Base-by-base conservation (phyloP, 305 asterid genomes). In the Fraxinus dipetala region DNA sequence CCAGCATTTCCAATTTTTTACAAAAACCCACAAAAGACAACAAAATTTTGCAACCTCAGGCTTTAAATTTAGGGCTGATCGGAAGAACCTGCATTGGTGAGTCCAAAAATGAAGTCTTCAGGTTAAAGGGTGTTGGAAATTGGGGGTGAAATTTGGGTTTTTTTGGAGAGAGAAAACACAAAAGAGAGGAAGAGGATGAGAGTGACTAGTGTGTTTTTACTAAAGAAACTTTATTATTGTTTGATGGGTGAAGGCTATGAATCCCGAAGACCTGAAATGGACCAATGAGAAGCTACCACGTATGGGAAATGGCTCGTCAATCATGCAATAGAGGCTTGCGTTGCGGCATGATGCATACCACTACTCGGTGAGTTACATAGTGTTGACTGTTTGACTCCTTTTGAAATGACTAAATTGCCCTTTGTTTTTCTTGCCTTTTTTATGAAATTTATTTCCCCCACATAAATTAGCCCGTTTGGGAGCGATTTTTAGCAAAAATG, bases 371-470 rank as follows among this genome's bases (percentile, higher is more conserved):
- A 70, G 76, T 80, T 79, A 83, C 84, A 6, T 75, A 14, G 84
- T 3, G 80, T 83, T 89, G 95, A 90, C 97, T 63, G 85, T 83
- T 87, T 89, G 92, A 91, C 95, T 20, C 48, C 2, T 0, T 1
- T 0, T 22, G 38, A 72, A 81, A 80, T 90, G 81, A 85, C 94
- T 11, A 9, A 34, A 31, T 0, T 87, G 0, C 70, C 94, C 87
- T 79, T 14, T 3, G 20, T 18, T 18, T 56, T 16, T 51, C 22
- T 16, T 5, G 16, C 7, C 0, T 16, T 48, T 48, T 16, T 48
- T 10, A 45, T 45, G 6, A 2, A 13, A 45, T 40, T 45, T 11
- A 43, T 51, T 51, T 16, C 61, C 61, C 61, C 24, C 22, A 16
- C 22, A 51, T 14, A 16, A 51, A 51, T 51, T 51, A 54, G 8